phyloP scores from a whole-genome alignment of 2,329 filamentous ascomycete species.

The Zelopaecilomyces penicillatus region DNA sequence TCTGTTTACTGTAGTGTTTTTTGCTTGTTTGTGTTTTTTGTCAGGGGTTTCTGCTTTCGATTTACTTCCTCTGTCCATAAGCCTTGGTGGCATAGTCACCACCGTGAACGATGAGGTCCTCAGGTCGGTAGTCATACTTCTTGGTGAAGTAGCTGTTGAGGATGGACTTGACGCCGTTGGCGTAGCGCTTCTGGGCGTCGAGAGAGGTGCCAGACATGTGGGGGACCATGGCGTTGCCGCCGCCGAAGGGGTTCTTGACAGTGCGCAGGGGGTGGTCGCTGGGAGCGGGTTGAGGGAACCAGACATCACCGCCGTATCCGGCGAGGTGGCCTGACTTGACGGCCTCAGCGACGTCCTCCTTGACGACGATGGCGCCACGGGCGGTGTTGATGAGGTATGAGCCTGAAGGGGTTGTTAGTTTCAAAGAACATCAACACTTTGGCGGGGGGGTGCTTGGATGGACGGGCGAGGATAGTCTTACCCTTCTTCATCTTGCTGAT shows the following conservation, averaged over 20 bases:
- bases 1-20: too few relatives aligned
- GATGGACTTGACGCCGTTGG: conserved; percentile 80
- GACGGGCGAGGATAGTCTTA: conserved; percentile 26
- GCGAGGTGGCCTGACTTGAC: conserved; percentile 86
- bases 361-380: conserved; percentile 96
- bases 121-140: conserved; percentile 74
- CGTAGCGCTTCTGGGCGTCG: conserved; percentile 91
- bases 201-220: conserved; percentile 99
- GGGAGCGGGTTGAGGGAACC: conserved; percentile 96
- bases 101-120: conserved; percentile 84
- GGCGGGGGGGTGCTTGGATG: not conserved
- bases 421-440: not conserved
- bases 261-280: conserved; percentile 86
- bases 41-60: not conserved
- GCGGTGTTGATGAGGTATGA: conserved; percentile 98
- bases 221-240: conserved; percentile 96
- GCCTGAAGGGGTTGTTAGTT: conserved; percentile 35
- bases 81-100: conserved; percentile 95
- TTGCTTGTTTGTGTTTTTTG: too few relatives aligned
- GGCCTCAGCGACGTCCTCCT: conserved; percentile 94
- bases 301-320: conserved; percentile 83
- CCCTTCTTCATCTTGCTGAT: conserved; percentile 99
- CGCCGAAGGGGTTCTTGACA: conserved; percentile 89
- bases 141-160: conserved; percentile 85
- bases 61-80: conserved; percentile 65